Base-by-base conservation (phyloP, 148 eudicot genomes). In the Rhododendron ovatum region DNA sequence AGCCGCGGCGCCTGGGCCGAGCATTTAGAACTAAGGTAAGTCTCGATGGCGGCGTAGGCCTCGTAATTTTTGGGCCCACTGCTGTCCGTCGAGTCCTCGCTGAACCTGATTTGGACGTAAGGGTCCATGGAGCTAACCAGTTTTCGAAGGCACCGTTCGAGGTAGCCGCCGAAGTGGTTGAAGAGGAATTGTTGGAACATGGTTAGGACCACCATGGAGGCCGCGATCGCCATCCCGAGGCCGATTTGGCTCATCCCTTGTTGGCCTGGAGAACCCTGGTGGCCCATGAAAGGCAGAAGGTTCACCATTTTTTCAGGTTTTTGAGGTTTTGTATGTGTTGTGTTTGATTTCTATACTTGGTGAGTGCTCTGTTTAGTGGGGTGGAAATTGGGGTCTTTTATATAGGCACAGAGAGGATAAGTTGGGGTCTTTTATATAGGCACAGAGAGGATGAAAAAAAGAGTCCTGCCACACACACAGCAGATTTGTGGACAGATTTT, bases 21-120 rank as follows among this genome's bases (percentile, higher is more conserved):
- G 5, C 89, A 85, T 28, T 73, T 90, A 24, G 83, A 61, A 39
- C 90, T 88, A 0, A 93, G 79, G 65, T 93, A 93, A 8, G 78
- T 90, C 67, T 90, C 90, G 3, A 93, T 91, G 9, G 89, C 87
- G 3, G 87, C 24, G 39, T 89, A 93, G 2, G 90, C 90, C 22
- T 93, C 88, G 80, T 91, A 24, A 30, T 63, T 63, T 5, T 33
- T 92, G 15, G 91, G 86, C 59, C 48, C 83, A 5, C 76, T 0
- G 76, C 76, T 0, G 84, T 71, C 91, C 85, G 24, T 84, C 77
- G 10, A 33, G 20, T 93, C 89, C 0, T 89, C 88, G 0, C 89
- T 83, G 74, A 59, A 88, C 45, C 91, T 92, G 79, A 93, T 92
- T 26, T 90, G 87, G 24, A 90, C 81, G 83, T 92, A 89, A 0